These are phyloP conservation scores for Solanum neorickii DNA, from an alignment of 257 asterid genomes.

Conservation along the genomic window DNA sequence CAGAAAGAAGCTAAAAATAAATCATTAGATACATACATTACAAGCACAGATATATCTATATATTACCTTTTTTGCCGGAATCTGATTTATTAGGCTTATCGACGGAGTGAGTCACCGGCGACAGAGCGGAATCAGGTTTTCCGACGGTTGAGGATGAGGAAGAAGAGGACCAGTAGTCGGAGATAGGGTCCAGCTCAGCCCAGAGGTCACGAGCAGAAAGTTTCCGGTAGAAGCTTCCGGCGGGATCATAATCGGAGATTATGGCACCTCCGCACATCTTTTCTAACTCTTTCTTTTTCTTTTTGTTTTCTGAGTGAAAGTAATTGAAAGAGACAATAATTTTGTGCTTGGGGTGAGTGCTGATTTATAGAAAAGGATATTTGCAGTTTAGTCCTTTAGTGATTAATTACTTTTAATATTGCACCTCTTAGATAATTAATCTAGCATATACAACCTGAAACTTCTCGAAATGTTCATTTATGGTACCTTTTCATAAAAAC, in stretches of 20 bases:
- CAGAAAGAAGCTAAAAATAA: background rate
- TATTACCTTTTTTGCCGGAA: background rate
- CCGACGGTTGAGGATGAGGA: constrained; percentile 17
- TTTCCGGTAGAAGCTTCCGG: constrained; percentile 33
- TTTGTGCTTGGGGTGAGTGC: background rate
- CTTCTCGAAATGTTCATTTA: background rate
- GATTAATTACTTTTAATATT: no score
- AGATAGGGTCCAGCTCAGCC: constrained; percentile 54
- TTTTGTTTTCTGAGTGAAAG: background rate
- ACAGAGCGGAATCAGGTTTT: background rate
- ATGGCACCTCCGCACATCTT: constrained; percentile 86
- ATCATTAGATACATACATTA: background rate
- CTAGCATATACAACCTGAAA: background rate
- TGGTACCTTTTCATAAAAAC: background rate
- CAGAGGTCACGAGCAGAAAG: constrained; percentile 41
- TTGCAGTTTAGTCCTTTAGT: background rate
- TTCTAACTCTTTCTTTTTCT: background rate
- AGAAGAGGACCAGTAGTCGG: constrained; percentile 50
- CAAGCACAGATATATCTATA: background rate
- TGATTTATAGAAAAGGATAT: background rate
- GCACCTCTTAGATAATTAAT: background rate
- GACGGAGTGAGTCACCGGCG: background rate
- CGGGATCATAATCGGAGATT: constrained; percentile 50
- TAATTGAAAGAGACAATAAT: background rate
- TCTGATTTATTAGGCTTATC: constrained; percentile 2